Evolutionary conservation across 2,329 filamentous ascomycete species (phyloP).

Genomic region (Penicillium sp.): DNA sequence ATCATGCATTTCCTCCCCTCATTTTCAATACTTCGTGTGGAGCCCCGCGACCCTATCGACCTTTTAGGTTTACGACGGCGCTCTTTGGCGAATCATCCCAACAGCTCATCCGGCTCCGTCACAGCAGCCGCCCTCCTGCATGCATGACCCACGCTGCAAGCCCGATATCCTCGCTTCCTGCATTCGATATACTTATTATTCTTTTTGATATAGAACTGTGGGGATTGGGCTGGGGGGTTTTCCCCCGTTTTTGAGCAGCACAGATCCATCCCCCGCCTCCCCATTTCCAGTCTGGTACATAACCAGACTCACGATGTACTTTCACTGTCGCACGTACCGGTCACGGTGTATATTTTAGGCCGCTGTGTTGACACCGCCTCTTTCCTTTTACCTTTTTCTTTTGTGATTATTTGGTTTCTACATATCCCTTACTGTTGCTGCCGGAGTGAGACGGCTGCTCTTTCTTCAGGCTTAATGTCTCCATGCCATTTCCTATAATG

Average conservation of each 20-base stretch:
- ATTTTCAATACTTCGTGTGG: background rate
- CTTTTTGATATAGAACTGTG: conserved; percentile 12
- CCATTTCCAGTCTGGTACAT: background rate
- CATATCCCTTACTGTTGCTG: conserved; percentile 19
- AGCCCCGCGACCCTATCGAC: conserved; percentile 2
- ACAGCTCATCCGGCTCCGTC: conserved; percentile 1
- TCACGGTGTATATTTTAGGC: conserved; percentile 22
- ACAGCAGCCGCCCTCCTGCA: conserved; percentile 1
- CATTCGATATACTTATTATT: conserved; percentile 15
- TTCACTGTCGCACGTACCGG: conserved; percentile 19
- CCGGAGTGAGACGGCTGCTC: conserved; percentile 13
- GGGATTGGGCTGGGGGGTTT: background rate
- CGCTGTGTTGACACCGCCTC: background rate
- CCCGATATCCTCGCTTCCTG: conserved; percentile 5
- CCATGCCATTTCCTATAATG: conserved; percentile 28
- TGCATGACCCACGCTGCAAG: background rate
- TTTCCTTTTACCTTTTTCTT: conserved; percentile 4
- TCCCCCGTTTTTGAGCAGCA: background rate
- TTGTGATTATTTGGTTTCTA: conserved; percentile 6
- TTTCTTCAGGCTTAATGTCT: conserved; percentile 23
- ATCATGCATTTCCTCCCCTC: background rate
- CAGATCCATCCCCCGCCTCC: background rate
- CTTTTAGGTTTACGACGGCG: background rate
- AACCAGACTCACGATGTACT: conserved; percentile 8
- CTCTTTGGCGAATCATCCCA: background rate